Evolutionary conservation across 2,329 filamentous ascomycete species (phyloP).

Genomic region (Epichloe gansuensis): DNA sequence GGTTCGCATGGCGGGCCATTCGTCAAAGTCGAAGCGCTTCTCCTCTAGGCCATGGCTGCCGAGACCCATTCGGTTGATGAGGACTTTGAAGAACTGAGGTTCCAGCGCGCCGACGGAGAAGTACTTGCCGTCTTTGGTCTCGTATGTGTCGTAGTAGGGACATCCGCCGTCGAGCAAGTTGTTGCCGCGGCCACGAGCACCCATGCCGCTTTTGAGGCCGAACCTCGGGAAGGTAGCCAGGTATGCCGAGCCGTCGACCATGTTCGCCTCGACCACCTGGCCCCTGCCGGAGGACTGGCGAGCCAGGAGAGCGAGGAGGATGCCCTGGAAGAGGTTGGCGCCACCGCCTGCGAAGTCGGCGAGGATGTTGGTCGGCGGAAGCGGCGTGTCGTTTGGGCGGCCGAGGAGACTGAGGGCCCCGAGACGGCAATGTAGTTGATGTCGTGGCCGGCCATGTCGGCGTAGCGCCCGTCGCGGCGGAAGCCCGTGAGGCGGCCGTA

Average conservation of each 20-base stretch:
- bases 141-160: slow-evolving; percentile 84
- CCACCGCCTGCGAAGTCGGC: slow-evolving; percentile 90
- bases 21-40: slow-evolving; percentile 43
- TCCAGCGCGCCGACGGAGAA: slow-evolving; percentile 88
- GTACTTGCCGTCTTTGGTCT: slow-evolving; percentile 65
- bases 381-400: slow-evolving; percentile 53
- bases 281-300: slow-evolving; percentile 54
- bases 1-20: slow-evolving; percentile 55
- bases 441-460: slow-evolving; percentile 82
- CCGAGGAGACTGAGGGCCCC: slow-evolving; percentile 72
- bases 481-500: slow-evolving; percentile 86
- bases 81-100: slow-evolving; percentile 63
- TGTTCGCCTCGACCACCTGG: slow-evolving; percentile 89
- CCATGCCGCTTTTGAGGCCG: slow-evolving; percentile 48
- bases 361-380: slow-evolving; percentile 71
- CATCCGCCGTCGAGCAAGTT: slow-evolving; percentile 77
- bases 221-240: slow-evolving; percentile 68
- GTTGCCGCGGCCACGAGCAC: slow-evolving; percentile 51
- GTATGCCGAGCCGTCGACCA: slow-evolving; percentile 83
- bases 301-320: slow-evolving; percentile 66
- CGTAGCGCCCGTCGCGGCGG: slow-evolving; percentile 73
- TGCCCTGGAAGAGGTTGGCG: slow-evolving; percentile 66
- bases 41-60: slow-evolving; percentile 36
- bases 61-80: slow-evolving; percentile 58
- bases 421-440: slow-evolving; percentile 93